These are phyloP conservation scores for Aureobasidium sp. DNA, from an alignment of 2,329 filamentous ascomycete species.

Conservation along the genomic window DNA sequence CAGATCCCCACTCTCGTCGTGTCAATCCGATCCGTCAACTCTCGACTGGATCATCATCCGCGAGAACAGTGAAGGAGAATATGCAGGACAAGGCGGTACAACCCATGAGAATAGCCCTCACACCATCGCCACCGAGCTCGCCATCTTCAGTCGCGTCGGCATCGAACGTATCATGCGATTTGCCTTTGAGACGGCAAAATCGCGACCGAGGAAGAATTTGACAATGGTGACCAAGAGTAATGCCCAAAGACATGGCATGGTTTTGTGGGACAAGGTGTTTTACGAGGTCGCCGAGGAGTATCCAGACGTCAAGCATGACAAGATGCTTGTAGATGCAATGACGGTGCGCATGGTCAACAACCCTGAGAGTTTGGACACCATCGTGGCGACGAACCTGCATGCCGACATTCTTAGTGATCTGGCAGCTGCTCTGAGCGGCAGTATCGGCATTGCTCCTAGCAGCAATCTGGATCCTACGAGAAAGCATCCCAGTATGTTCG, in stretches of 20 bases:
- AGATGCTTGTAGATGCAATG: conserved; percentile 44
- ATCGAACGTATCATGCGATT: conserved; percentile 40
- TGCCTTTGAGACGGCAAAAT: conserved; percentile 37
- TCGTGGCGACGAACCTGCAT: conserved; percentile 38
- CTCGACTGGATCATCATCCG: conserved; percentile 41
- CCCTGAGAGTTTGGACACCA: conserved; percentile 37
- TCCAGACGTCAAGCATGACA: conserved; percentile 36
- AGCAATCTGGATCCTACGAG: conserved; percentile 57
- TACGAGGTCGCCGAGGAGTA: conserved; percentile 38
- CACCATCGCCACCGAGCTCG: conserved; percentile 37
- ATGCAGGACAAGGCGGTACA: conserved; percentile 37
- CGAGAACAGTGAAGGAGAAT: conserved; percentile 41
- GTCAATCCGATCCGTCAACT: conserved; percentile 24
- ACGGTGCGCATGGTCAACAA: conserved; percentile 37
- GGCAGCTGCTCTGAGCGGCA: conserved; percentile 56
- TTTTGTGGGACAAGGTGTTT: conserved; percentile 40
- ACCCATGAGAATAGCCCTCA: conserved; percentile 32
- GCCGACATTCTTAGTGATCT: conserved; percentile 61
- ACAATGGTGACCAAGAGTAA: conserved; percentile 44
- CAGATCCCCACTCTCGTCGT: conserved; percentile 30
- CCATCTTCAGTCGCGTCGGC: conserved; percentile 37
- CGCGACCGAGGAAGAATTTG: conserved; percentile 35
- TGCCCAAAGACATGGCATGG: conserved; percentile 41
- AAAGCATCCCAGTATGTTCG: conserved; percentile 51
- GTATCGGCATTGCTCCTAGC: conserved; percentile 60